phyloP scores from a whole-genome alignment of 2,329 filamentous ascomycete genomes.

The Ceratocystis variospora region DNA sequence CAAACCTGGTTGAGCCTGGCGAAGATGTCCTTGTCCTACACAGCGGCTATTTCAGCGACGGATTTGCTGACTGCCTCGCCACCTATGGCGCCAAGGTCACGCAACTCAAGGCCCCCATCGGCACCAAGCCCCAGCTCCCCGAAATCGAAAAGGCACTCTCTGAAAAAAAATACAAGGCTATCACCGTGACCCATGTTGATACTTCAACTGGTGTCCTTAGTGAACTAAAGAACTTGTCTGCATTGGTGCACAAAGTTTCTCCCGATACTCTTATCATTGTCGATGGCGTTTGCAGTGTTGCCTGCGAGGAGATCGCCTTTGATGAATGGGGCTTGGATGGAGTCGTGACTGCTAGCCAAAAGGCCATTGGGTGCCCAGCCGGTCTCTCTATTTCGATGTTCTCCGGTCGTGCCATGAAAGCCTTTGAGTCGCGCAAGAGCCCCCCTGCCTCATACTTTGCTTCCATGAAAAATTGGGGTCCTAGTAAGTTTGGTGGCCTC shows the following conservation, averaged over 20 bases:
- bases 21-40: conserved; percentile 88
- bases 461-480: conserved; percentile 93
- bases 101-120: conserved; percentile 78
- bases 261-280: conserved; percentile 85
- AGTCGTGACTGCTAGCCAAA: conserved; percentile 88
- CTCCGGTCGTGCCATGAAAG: conserved; percentile 72
- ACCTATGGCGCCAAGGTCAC: conserved; percentile 85
- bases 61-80: conserved; percentile 80
- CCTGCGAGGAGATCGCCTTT: conserved; percentile 88
- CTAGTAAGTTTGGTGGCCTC: conserved; percentile 44
- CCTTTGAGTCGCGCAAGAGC: conserved; percentile 65
- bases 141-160: conserved; percentile 81
- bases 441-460: conserved; percentile 84
- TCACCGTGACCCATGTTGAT: conserved; percentile 94
- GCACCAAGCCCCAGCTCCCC: conserved; percentile 69
- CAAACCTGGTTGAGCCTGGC: conserved; percentile 77
- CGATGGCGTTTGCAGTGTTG: conserved; percentile 94
- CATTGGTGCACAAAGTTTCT: conserved; percentile 71
- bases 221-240: conserved; percentile 71
- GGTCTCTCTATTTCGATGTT: conserved; percentile 91
- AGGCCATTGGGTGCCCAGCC: conserved; percentile 90
- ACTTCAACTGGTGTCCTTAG: conserved; percentile 93
- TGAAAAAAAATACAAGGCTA: conserved; percentile 82
- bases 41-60: conserved; percentile 94
- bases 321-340: conserved; percentile 89